Conservation (phyloP, 192 early-diverging fungal species). For the Backusella morwellensis region DNA sequence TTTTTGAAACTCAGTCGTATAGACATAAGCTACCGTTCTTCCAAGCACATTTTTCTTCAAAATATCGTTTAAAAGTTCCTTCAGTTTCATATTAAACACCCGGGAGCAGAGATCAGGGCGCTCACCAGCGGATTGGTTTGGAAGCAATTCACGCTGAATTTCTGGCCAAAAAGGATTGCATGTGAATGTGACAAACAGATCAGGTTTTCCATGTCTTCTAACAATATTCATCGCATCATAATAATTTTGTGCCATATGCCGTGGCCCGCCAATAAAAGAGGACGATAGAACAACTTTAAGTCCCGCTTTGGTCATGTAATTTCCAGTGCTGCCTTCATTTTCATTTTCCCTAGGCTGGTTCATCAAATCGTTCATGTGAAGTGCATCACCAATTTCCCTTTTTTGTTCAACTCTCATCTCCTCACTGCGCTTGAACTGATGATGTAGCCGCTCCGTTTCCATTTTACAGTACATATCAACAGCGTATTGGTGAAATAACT, state of each 20-base stretch:
- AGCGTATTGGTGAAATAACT: slow-evolving; percentile 2
- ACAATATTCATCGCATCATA: no score
- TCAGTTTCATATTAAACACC: neutral
- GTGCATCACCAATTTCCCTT: neutral
- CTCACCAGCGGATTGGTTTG: no score
- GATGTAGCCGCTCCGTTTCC: neutral
- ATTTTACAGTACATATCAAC: slow-evolving; percentile 16
- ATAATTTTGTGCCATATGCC: no score
- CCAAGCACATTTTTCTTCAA: slow-evolving; percentile 6
- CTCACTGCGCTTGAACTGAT: neutral
- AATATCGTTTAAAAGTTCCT: slow-evolving; percentile 17
- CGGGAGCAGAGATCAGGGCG: no score
- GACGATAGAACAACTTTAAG: no score
- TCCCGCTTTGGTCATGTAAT: no score
- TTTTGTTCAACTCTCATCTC: neutral
- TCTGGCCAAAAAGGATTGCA: no score
- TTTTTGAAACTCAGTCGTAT: slow-evolving; percentile 40
- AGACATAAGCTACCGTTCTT: slow-evolving; percentile 23
- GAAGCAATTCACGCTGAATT: no score
- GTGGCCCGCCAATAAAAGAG: no score
- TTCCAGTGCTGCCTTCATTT: neutral
- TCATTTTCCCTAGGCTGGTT: neutral
- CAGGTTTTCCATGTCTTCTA: no score
- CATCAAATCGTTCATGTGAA: neutral
- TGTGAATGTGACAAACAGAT: no score